These are phyloP conservation scores for Hyaloscypha finlandica DNA, from an alignment of 495 filamentous ascomycete species.

Conservation along the genomic window DNA sequence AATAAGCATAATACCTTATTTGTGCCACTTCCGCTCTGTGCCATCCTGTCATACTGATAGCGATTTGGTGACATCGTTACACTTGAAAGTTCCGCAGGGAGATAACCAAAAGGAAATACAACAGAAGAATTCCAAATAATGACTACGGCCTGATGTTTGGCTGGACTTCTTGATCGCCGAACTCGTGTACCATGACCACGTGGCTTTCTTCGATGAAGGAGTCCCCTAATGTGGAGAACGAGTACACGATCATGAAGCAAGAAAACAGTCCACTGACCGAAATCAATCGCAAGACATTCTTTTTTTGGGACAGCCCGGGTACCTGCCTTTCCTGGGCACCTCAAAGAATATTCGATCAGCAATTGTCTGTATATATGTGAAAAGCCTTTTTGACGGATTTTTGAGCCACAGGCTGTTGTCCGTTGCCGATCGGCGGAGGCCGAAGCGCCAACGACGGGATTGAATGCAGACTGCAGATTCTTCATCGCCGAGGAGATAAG, in stretches of 20 bases:
- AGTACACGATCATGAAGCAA: background rate
- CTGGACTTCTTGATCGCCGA: background rate
- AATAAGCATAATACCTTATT: slow-evolving; percentile 1
- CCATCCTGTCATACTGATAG: background rate
- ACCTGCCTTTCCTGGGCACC: background rate
- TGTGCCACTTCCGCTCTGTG: background rate
- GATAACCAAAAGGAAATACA: background rate
- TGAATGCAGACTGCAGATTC: background rate
- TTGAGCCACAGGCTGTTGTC: background rate
- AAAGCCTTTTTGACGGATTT: background rate
- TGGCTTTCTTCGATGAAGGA: background rate
- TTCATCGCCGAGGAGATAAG: background rate
- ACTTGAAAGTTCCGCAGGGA: background rate
- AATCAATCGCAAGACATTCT: background rate
- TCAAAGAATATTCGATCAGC: background rate
- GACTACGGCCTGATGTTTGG: background rate
- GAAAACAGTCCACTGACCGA: background rate
- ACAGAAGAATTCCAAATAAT: slow-evolving; percentile 2
- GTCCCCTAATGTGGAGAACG: background rate
- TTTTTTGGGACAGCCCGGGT: background rate
- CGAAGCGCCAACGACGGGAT: background rate
- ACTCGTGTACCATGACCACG: background rate
- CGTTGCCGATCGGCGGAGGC: background rate
- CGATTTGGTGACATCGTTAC: background rate
- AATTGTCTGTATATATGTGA: background rate